Evolutionary conservation across 495 filamentous ascomycete species (phyloP).

Genomic region (Neurospora discreta): DNA sequence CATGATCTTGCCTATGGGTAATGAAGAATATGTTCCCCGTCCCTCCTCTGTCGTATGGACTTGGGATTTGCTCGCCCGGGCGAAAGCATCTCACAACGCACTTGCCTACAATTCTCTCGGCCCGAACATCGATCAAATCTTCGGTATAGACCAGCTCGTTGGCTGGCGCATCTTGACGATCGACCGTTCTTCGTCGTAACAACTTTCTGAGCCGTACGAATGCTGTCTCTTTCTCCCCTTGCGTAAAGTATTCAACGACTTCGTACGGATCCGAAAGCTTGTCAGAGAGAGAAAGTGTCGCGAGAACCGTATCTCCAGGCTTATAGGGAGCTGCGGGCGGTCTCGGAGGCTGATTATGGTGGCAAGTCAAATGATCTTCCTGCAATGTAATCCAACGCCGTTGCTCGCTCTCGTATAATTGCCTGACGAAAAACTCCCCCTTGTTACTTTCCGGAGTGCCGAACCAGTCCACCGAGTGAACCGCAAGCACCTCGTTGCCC

Average conservation of each 20-base stretch:
- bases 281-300: conserved; percentile 8
- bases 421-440: conserved; percentile 52
- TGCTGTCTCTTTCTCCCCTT: conserved; percentile 9
- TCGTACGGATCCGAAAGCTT: conserved; percentile 40
- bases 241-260: conserved; percentile 32
- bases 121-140: conserved; percentile 24
- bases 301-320: conserved; percentile 47
- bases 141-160: conserved; percentile 60
- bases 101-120: conserved; percentile 33
- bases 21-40: conserved; percentile 55
- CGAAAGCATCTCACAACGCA: conserved; percentile 50
- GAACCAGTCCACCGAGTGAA: conserved; percentile 46
- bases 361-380: conserved; percentile 32
- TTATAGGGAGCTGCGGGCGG: conserved; percentile 13
- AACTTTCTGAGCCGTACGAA: conserved; percentile 37
- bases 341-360: conserved; percentile 12
- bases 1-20: conserved; percentile 21
- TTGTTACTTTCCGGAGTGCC: conserved; percentile 28
- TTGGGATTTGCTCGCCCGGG: conserved; percentile 32
- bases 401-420: conserved; percentile 46
- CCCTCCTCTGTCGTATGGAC: conserved; percentile 53
- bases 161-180: conserved; percentile 26
- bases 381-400: conserved; percentile 41
- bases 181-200: conserved; percentile 30
- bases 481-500: conserved; percentile 38